phyloP scores from a whole-genome alignment of 1,284 basidiomycete species.

The Tylopilus sp. region DNA sequence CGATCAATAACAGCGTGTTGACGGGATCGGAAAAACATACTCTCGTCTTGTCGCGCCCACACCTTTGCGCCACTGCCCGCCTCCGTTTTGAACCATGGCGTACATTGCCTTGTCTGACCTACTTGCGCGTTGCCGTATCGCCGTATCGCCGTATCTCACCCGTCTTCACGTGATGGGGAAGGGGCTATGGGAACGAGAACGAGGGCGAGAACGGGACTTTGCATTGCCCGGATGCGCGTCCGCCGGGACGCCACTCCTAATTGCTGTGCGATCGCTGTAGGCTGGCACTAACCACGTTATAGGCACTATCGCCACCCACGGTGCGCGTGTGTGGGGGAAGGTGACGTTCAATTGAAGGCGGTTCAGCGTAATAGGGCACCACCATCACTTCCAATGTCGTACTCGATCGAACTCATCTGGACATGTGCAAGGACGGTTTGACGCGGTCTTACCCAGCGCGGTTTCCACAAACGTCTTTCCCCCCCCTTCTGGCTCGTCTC shows the following conservation, averaged over 20 bases:
- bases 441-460: background rate
- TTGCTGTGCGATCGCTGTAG: background rate
- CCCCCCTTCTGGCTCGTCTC: too few relatives aligned
- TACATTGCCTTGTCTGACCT: background rate
- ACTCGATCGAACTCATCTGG: conserved; percentile 2
- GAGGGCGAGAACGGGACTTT: conserved; percentile 1
- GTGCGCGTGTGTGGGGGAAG: background rate
- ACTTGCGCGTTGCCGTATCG: background rate
- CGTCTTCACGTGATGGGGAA: background rate
- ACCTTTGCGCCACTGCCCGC: background rate
- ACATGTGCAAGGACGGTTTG: background rate
- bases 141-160: background rate
- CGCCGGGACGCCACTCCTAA: background rate
- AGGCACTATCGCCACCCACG: background rate
- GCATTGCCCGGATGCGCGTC: conserved; percentile 3
- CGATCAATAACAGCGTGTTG: conserved; percentile 2
- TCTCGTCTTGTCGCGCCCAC: background rate
- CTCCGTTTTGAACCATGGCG: background rate
- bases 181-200: conserved; percentile 9
- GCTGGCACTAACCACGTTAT: conserved; percentile 1
- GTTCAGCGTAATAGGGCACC: background rate
- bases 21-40: background rate
- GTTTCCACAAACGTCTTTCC: conserved; percentile 5
- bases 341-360: background rate
- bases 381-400: background rate